Percentiles rank a stretch among this genome's conserved stretches.
These are phyloP conservation scores for Panicum miliaceum DNA, from an alignment of 176 grass and related monocot genomes.

Conservation along the genomic window DNA sequence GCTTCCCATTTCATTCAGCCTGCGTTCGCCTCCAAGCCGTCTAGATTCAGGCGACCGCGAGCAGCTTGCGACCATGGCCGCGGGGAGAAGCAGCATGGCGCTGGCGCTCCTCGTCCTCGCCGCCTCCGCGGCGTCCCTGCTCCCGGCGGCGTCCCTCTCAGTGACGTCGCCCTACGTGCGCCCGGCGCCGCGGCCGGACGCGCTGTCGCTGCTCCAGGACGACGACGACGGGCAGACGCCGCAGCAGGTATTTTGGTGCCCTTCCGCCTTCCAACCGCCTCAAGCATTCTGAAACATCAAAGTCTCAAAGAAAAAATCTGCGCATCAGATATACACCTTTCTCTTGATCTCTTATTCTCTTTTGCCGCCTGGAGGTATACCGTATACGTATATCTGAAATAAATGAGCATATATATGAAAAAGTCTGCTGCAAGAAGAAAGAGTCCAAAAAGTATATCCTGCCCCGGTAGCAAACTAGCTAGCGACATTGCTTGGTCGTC, in stretches of 20 bases:
- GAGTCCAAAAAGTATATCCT: conserved; percentile 4
- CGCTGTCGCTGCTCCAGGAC: conserved; percentile 30
- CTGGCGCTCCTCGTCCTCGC: conserved; percentile 16
- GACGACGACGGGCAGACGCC: conserved; percentile 51
- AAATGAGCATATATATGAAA: not conserved
- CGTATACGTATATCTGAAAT: not conserved
- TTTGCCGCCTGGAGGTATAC: not conserved
- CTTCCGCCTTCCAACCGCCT: too few species aligned
- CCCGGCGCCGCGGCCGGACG: conserved; percentile 19
- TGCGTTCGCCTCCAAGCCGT: not conserved
- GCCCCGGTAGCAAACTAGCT: not conserved
- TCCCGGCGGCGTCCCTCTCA: conserved; percentile 15
- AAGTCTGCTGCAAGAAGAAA: not conserved
- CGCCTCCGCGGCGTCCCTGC: not conserved
- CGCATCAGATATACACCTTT: too few species aligned
- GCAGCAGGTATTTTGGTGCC: conserved; percentile 50
- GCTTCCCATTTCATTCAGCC: not conserved
- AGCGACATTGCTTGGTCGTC: too few species aligned
- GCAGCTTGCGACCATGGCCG: not conserved
- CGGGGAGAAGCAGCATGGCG: too few species aligned
- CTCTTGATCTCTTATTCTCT: too few species aligned
- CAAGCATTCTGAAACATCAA: too few species aligned
- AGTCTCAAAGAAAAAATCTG: too few species aligned
- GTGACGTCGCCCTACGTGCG: conserved; percentile 53
- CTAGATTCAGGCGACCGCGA: not conserved